Conservation (phyloP, 257 asterid genomes). For the Verbena officinalis region DNA sequence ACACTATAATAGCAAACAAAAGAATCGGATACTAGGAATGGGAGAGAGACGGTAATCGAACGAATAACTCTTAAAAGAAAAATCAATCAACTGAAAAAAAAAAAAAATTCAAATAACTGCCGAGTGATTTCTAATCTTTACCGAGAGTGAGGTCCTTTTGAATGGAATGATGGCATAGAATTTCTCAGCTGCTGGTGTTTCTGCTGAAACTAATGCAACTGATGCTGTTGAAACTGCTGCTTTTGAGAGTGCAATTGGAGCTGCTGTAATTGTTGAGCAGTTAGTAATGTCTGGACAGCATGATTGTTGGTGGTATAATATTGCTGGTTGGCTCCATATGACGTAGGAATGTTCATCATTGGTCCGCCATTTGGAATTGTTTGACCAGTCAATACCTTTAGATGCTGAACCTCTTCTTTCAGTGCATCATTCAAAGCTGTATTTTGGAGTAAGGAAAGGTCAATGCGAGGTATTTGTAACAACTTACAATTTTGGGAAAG, state of each 20-base stretch:
- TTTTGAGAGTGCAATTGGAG: conserved; percentile 85
- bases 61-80: too few species aligned
- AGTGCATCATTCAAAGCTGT: conserved; percentile 87
- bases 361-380: conserved; percentile 65
- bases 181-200: too few species aligned
- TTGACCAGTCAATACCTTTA: conserved; percentile 81
- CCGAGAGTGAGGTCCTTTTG: conserved; percentile 48
- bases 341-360: conserved; percentile 65
- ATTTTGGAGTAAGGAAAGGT: too few species aligned
- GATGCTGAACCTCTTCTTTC: conserved; percentile 86
- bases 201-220: conserved; percentile 54
- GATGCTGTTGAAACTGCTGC: too few species aligned
- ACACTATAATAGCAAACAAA: neutral
- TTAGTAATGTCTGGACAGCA: conserved; percentile 60
- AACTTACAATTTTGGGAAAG: too few species aligned
- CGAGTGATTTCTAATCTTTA: conserved; percentile 38
- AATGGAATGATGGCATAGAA: too few species aligned
- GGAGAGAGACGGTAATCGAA: neutral
- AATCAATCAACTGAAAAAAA: too few species aligned
- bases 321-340: conserved; percentile 58
- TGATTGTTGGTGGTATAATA: conserved; percentile 62
- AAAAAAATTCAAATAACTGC: neutral
- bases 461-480: too few species aligned
- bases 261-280: conserved; percentile 91
- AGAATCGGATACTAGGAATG: neutral